phyloP scores from a whole-genome alignment of 495 filamentous ascomycete genomes.

The Neurospora sublineolata region DNA sequence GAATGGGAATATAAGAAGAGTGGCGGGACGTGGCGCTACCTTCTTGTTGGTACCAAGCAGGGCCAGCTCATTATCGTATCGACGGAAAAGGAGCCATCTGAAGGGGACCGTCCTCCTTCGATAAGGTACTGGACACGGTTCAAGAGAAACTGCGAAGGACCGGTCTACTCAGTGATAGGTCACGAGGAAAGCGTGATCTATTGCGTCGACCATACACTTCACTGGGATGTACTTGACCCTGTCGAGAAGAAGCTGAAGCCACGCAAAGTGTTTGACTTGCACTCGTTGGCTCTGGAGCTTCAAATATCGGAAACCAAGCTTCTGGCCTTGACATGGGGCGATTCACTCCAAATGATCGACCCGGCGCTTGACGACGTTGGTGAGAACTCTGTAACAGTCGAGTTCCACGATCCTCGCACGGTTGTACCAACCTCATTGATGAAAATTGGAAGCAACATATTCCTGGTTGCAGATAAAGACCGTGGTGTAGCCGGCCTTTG shows the following conservation, averaged over 20 bases:
- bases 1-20: slow-evolving; percentile 36
- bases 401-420: neutral
- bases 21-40: slow-evolving; percentile 30
- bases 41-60: slow-evolving; percentile 28
- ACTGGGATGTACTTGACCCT: slow-evolving; percentile 36
- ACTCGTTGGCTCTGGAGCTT: slow-evolving; percentile 33
- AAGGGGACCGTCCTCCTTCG: slow-evolving; percentile 1
- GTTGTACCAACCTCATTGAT: neutral
- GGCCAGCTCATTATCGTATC: slow-evolving; percentile 38
- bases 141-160: slow-evolving; percentile 23
- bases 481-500: slow-evolving; percentile 41
- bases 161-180: slow-evolving; percentile 32
- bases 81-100: slow-evolving; percentile 10
- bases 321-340: slow-evolving; percentile 28
- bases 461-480: slow-evolving; percentile 35
- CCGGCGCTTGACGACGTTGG: neutral
- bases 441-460: slow-evolving; percentile 18
- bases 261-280: slow-evolving; percentile 25
- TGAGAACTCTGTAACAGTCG: neutral
- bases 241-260: slow-evolving; percentile 32
- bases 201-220: slow-evolving; percentile 28
- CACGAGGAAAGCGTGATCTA: slow-evolving; percentile 35
- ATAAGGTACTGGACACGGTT: slow-evolving; percentile 37
- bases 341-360: slow-evolving; percentile 38
- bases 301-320: slow-evolving; percentile 29